Conservation (phyloP, 108 stramenopile species). For the Pinguiococcus pyrenoidosus region DNA sequence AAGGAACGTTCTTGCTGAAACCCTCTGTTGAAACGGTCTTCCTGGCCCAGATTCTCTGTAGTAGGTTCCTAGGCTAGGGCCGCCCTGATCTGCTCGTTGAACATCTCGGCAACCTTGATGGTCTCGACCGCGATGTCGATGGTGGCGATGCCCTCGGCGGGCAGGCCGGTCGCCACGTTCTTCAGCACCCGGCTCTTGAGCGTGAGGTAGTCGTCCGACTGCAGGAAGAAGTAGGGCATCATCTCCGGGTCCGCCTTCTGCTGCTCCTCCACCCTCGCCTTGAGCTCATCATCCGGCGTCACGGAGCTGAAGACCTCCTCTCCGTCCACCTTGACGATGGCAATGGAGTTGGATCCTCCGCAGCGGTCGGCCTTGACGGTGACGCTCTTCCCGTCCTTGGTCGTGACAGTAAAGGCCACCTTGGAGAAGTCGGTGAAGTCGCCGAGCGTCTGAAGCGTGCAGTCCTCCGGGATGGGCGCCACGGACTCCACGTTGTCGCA, state of each 20-base stretch:
- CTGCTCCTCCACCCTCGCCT: slow-evolving; percentile 45
- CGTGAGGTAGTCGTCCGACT: slow-evolving; percentile 73
- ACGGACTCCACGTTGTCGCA: not conserved
- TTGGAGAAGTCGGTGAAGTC: not conserved
- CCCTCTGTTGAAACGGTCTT: too few relatives aligned
- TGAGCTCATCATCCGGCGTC: slow-evolving; percentile 70
- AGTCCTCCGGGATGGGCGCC: not conserved
- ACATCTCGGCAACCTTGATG: too few relatives aligned
- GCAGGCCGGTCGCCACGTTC: slow-evolving; percentile 48
- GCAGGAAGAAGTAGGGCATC: slow-evolving; percentile 80
- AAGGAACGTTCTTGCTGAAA: too few relatives aligned
- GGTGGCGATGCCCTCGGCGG: slow-evolving; percentile 64
- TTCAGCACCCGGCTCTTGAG: slow-evolving; percentile 74
- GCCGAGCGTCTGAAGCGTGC: not conserved
- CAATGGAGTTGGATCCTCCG: slow-evolving; percentile 3
- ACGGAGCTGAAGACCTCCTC: not conserved
- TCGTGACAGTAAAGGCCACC: not conserved
- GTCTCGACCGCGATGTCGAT: too few relatives aligned
- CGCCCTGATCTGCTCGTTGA: too few relatives aligned
- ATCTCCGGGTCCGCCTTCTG: slow-evolving; percentile 61
- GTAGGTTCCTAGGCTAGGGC: too few relatives aligned
- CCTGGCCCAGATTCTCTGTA: too few relatives aligned
- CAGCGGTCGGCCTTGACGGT: not conserved
- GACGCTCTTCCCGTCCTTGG: not conserved
- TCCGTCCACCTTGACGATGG: not conserved